Conservation (phyloP, 768 basidiomycete species). For the Boletus barrowsii region DNA sequence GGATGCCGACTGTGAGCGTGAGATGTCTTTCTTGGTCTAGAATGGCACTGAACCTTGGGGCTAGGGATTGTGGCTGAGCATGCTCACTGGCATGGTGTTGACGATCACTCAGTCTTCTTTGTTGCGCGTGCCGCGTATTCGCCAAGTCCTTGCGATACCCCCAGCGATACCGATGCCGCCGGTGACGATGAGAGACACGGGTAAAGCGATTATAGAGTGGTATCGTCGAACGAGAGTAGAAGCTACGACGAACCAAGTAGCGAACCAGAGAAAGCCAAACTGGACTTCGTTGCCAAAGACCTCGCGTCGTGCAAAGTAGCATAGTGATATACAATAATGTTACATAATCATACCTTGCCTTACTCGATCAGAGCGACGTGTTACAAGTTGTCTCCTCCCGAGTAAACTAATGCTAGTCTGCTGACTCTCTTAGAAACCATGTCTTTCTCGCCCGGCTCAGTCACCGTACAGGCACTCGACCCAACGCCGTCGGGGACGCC, state of each 20-base stretch:
- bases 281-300: constrained; percentile 24
- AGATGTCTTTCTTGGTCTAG: background rate
- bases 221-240: constrained; percentile 7
- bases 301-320: constrained; percentile 9
- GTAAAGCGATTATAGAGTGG: constrained; percentile 17
- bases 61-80: constrained; percentile 59
- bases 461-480: constrained; percentile 29
- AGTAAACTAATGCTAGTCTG: constrained; percentile 8
- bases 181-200: constrained; percentile 31
- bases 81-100: constrained; percentile 47
- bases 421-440: constrained; percentile 27
- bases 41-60: background rate
- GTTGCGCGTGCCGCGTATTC: constrained; percentile 42
- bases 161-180: constrained; percentile 10
- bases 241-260: background rate
- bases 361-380: no score
- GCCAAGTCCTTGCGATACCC: constrained; percentile 37
- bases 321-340: background rate
- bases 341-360: constrained; percentile 14
- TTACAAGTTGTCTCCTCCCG: no score
- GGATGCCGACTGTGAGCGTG: constrained; percentile 63
- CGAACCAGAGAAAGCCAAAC: constrained; percentile 19
- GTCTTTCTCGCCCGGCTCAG: constrained; percentile 37
- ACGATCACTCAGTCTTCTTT: constrained; percentile 47
- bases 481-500: constrained; percentile 33